Conservation (phyloP, 139 green algal genomes). For the Chlamydomonas incerta region DNA sequence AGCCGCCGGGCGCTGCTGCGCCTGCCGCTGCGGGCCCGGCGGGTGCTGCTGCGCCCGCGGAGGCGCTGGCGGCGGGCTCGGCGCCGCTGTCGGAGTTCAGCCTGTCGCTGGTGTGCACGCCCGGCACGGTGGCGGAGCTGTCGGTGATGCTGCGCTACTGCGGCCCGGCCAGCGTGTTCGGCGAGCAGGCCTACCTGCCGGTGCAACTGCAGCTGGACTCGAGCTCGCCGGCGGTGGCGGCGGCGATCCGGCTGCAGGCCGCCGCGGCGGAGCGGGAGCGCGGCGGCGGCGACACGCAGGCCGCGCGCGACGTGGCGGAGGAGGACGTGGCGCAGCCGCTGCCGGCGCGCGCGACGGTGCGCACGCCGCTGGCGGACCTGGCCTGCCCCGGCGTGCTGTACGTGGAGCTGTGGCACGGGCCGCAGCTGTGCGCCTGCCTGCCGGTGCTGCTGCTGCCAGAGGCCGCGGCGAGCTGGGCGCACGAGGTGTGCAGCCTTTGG, state of each 20-base stretch:
- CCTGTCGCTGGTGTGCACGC: constrained; percentile 21
- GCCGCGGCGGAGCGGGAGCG: constrained; percentile 22
- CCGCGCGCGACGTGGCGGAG: constrained; percentile 19
- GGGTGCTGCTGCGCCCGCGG: too few relatives aligned
- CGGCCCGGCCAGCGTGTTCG: constrained; percentile 19
- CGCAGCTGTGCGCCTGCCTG: constrained; percentile 34
- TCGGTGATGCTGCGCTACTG: constrained; percentile 41
- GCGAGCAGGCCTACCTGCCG: constrained; percentile 40
- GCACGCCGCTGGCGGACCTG: constrained; percentile 10
- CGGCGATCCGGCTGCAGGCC: constrained; percentile 29
- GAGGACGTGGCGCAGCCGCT: neutral
- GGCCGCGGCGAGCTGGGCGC: constrained; percentile 3
- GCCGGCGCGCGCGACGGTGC: constrained; percentile 13
- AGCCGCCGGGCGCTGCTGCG: too few relatives aligned
- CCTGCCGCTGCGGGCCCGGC: neutral
- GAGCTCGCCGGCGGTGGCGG: constrained; percentile 23
- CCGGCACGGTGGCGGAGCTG: constrained; percentile 12
- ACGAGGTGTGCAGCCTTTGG: constrained; percentile 31
- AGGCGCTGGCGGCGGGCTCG: neutral
- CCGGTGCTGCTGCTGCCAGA: constrained; percentile 40
- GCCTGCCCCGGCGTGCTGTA: constrained; percentile 29
- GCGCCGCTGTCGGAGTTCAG: neutral
- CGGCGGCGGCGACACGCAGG: constrained; percentile 25
- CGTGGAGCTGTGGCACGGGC: constrained; percentile 45
- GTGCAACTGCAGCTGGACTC: constrained; percentile 40